Conservation (phyloP, 78 protist genomes). For the Pelomyxa schiedti region DNA sequence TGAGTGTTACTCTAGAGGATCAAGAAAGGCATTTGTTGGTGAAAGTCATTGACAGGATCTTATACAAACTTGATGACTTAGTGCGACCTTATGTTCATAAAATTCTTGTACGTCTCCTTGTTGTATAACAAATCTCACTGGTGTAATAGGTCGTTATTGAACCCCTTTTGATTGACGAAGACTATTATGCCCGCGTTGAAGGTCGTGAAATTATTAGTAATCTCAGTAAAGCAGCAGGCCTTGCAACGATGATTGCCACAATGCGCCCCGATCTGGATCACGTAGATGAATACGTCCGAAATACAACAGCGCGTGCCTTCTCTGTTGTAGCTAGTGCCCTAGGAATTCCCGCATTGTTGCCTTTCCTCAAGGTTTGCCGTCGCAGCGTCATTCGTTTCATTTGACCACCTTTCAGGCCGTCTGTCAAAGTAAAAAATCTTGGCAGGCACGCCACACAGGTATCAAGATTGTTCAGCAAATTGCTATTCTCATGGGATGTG, state of each 20-base stretch:
- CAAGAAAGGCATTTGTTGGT: constrained; percentile 98
- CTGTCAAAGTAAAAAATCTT: constrained; percentile 80
- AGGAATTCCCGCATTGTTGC: constrained; percentile 88
- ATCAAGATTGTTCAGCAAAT: constrained; percentile 94
- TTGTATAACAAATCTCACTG: too few species aligned
- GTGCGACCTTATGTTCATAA: constrained; percentile 91
- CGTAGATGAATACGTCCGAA: constrained; percentile 91
- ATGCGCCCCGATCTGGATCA: constrained; percentile 95
- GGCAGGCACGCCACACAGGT: constrained; percentile 97
- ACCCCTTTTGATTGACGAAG: constrained; percentile 95
- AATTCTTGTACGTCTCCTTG: too few species aligned
- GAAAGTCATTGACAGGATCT: constrained; percentile 92
- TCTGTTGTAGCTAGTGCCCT: constrained; percentile 96
- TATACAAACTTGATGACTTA: constrained; percentile 90
- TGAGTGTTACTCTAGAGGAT: constrained; percentile 90
- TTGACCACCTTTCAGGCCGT: too few species aligned
- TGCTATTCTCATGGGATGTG: constrained; percentile 93
- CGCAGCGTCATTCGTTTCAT: too few species aligned
- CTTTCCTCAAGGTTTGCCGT: constrained; percentile 92
- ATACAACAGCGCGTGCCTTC: constrained; percentile 97
- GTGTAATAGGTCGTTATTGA: constrained; percentile 95
- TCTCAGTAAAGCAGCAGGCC: constrained; percentile 97
- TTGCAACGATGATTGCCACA: constrained; percentile 92
- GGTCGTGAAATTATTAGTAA: constrained; percentile 96
- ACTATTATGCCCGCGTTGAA: constrained; percentile 92